A percentile compares a stretch with the other conserved stretches of the same genome.
Conservation (phyloP, 331 rosid species). For the Quercus tomentella region DNA sequence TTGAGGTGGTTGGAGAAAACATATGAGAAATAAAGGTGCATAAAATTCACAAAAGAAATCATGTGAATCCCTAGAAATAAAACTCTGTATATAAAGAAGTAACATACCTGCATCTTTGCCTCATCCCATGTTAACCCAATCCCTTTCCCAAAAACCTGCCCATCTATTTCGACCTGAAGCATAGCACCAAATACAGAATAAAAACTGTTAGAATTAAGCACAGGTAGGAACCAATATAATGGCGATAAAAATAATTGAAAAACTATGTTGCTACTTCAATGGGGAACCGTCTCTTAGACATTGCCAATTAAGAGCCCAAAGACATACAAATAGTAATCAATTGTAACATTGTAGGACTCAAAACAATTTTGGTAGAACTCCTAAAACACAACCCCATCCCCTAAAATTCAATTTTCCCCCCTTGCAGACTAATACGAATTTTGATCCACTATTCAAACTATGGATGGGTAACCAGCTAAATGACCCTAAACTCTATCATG, state of each 20-base stretch:
- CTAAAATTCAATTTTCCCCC: not conserved
- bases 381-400: not conserved
- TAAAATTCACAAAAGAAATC: constrained; percentile 16
- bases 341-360: not conserved
- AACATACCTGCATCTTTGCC: constrained; percentile 71
- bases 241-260: constrained; percentile 1
- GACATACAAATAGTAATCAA: not conserved
- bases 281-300: not conserved
- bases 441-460: constrained; percentile 17
- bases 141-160: constrained; percentile 75
- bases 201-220: constrained; percentile 4
- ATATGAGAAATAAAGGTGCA: constrained; percentile 8
- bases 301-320: not conserved
- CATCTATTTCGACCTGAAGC: constrained; percentile 82
- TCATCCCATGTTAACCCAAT: constrained; percentile 88
- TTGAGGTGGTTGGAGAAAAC: constrained; percentile 10
- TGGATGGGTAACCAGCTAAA: constrained; percentile 9
- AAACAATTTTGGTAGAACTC: not conserved
- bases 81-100: constrained; percentile 3
- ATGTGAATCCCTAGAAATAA: not conserved
- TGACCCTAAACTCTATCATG: not conserved
- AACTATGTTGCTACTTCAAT: constrained; percentile 1
- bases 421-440: not conserved
- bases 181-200: constrained; percentile 1
- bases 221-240: not conserved